Conservation (phyloP, 768 basidiomycete genomes). For the Leucosporidium yakuticum region DNA sequence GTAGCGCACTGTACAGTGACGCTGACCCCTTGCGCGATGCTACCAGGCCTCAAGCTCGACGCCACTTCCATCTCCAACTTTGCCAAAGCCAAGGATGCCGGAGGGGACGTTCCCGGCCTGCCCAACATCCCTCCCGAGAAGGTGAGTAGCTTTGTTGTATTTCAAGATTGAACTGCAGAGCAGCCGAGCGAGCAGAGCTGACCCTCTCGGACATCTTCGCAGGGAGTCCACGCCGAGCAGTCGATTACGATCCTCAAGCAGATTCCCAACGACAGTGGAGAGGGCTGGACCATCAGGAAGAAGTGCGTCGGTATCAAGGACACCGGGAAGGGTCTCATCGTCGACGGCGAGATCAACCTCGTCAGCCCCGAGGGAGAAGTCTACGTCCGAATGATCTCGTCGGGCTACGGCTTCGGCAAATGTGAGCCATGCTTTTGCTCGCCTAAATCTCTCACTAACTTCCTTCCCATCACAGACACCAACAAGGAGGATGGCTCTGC, state of each 20-base stretch:
- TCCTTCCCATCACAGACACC: constrained; percentile 55
- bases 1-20: no score
- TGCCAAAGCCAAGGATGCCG: constrained; percentile 47
- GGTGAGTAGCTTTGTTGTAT: not conserved
- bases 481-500: constrained; percentile 56
- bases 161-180: not conserved
- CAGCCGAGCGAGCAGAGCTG: not conserved
- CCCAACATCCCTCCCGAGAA: constrained; percentile 62
- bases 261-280: constrained; percentile 67
- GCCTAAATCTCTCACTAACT: constrained; percentile 56
- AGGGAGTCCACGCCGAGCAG: constrained; percentile 63
- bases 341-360: constrained; percentile 28
- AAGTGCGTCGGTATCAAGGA: constrained; percentile 66
- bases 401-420: constrained; percentile 37
- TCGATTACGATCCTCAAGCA: constrained; percentile 71
- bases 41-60: constrained; percentile 54
- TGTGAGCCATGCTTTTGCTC: constrained; percentile 61
- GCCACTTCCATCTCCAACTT: constrained; percentile 67
- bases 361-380: constrained; percentile 54
- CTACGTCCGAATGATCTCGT: constrained; percentile 57
- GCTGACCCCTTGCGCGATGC: no score
- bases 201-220: not conserved
- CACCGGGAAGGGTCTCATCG: constrained; percentile 48
- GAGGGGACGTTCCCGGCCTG: constrained; percentile 55
- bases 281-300: constrained; percentile 68